These are phyloP conservation scores for Penicillium nucicola DNA, from an alignment of 495 filamentous ascomycete species.

Conservation along the genomic window DNA sequence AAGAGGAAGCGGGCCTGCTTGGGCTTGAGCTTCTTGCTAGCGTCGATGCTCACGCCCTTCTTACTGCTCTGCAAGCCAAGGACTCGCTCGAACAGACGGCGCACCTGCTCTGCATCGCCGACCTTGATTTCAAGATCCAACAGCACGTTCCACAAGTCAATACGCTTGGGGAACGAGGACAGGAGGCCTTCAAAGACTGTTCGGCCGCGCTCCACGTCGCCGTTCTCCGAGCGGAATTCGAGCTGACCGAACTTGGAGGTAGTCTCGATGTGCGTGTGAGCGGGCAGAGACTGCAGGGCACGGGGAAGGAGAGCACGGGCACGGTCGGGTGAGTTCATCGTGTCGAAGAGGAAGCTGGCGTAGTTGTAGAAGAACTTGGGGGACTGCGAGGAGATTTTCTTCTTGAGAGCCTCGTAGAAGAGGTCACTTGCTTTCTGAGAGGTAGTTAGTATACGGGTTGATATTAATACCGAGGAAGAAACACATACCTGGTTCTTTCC, in stretches of 20 bases:
- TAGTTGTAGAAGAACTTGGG: constrained; percentile 90
- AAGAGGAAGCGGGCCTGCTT: constrained; percentile 78
- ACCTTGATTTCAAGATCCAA: constrained; percentile 77
- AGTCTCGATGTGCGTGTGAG: constrained; percentile 67
- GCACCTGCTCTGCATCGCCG: constrained; percentile 60
- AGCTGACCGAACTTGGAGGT: constrained; percentile 85
- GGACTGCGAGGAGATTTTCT: constrained; percentile 69
- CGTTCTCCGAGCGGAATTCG: constrained; percentile 81
- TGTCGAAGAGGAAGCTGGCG: constrained; percentile 83
- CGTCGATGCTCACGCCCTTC: constrained; percentile 47
- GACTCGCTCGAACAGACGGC: constrained; percentile 80
- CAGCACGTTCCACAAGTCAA: constrained; percentile 90
- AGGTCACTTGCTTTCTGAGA: constrained; percentile 81
- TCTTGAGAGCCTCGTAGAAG: constrained; percentile 81
- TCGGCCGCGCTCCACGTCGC: constrained; percentile 85
- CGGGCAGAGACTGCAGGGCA: constrained; percentile 78
- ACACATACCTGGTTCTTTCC: constrained; percentile 63
- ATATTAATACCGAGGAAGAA: neutral
- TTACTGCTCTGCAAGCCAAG: constrained; percentile 49
- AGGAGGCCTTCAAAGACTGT: constrained; percentile 92
- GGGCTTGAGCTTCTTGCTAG: constrained; percentile 55
- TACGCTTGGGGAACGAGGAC: constrained; percentile 77
- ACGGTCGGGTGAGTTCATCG: constrained; percentile 60
- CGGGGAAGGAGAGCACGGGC: constrained; percentile 80
- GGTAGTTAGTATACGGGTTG: constrained; percentile 27